Evolutionary conservation across 768 basidiomycete species (phyloP).

Genomic region (Imleria badia): DNA sequence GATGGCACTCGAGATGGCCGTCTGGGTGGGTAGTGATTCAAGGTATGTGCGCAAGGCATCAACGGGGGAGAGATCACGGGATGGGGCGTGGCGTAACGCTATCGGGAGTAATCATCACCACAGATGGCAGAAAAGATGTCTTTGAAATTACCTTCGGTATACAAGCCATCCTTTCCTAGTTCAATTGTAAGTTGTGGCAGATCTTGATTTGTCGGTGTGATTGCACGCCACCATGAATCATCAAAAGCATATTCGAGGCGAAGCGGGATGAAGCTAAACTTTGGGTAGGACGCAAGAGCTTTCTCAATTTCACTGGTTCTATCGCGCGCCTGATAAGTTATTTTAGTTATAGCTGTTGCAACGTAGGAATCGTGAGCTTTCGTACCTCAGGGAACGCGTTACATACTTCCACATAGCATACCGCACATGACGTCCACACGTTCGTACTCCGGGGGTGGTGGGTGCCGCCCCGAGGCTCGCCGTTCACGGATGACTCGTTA

Average conservation of each 20-base stretch:
- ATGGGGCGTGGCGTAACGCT: conserved; percentile 26
- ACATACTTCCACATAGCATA: conserved; percentile 72
- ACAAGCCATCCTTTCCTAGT: conserved; percentile 52
- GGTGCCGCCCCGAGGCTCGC: conserved; percentile 50
- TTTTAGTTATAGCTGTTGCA: conserved; percentile 10
- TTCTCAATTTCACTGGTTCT: conserved; percentile 50
- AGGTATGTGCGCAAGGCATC: conserved; percentile 51
- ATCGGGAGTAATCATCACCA: conserved; percentile 1
- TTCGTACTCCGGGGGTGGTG: conserved; percentile 62
- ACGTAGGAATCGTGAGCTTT: conserved; percentile 6
- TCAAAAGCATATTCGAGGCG: conserved; percentile 78
- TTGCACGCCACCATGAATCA: conserved; percentile 57
- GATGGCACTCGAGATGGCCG: conserved; percentile 60
- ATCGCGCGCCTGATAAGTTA: conserved; percentile 53
- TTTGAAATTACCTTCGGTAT: conserved; percentile 26
- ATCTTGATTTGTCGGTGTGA: conserved; percentile 35
- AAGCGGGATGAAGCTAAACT: conserved; percentile 59
- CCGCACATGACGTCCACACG: conserved; percentile 61
- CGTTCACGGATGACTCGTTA: conserved; percentile 19
- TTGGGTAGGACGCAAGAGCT: conserved; percentile 47
- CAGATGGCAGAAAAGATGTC: neutral
- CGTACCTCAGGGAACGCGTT: conserved; percentile 61
- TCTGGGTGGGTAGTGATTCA: conserved; percentile 68
- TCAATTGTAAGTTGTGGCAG: conserved; percentile 42
- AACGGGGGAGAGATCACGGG: conserved; percentile 16